These are phyloP conservation scores for Acacia acuminata DNA, from an alignment of 306 rosid genomes.

Conservation along the genomic window DNA sequence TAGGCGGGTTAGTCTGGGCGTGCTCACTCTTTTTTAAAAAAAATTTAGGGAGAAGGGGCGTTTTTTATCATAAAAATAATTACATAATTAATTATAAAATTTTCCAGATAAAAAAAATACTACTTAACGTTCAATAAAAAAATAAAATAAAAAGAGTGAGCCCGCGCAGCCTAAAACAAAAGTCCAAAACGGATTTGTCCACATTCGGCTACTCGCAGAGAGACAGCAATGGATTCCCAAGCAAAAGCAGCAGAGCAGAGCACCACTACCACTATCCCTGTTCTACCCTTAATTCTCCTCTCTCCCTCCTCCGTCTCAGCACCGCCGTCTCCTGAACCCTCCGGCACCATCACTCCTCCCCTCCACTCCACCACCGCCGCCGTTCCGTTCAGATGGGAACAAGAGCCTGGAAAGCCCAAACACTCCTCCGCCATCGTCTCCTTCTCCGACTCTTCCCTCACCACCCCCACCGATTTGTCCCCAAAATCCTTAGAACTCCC, in stretches of 20 bases:
- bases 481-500: conserved; percentile 72
- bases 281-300: conserved; percentile 31
- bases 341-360: conserved; percentile 73
- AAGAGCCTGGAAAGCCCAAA: conserved; percentile 83
- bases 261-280: conserved; percentile 31
- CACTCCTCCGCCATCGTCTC: conserved; percentile 43
- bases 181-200: too few species aligned
- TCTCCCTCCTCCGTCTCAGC: conserved; percentile 35
- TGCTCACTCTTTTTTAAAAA: too few species aligned
- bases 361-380: conserved; percentile 52
- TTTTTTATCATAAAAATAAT: too few species aligned
- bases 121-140: too few species aligned
- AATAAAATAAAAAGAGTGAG: background rate
- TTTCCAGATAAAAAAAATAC: too few species aligned
- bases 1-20: too few species aligned
- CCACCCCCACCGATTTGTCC: background rate
- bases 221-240: conserved; percentile 44
- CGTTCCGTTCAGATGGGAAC: conserved; percentile 87
- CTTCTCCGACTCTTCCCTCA: background rate
- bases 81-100: too few species aligned
- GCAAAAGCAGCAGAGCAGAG: conserved; percentile 31
- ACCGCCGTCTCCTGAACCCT: conserved; percentile 49
- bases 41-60: too few species aligned
- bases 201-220: background rate
- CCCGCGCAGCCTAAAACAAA: background rate